Conservation (phyloP, 108 stramenopile species). For the Nannochloropsis salina region DNA sequence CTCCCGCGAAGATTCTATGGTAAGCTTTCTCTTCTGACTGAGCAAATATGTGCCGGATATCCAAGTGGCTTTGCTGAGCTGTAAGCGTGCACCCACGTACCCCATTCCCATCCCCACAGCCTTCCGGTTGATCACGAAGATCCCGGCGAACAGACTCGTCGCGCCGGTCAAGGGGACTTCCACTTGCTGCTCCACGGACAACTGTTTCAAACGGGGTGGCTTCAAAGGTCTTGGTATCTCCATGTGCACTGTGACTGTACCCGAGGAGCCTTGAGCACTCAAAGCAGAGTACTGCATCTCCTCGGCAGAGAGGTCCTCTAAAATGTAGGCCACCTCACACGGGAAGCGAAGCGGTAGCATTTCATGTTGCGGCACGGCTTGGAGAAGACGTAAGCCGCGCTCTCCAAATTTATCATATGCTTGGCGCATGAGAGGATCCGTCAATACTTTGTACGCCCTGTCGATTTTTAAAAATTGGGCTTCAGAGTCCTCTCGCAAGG, state of each 20-base stretch:
- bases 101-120: not conserved
- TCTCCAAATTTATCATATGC: not conserved
- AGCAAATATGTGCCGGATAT: not conserved
- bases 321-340: not conserved
- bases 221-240: not conserved
- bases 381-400: not conserved
- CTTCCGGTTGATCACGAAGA: conserved; percentile 1
- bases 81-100: conserved; percentile 7
- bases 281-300: not conserved
- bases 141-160: not conserved
- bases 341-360: not conserved
- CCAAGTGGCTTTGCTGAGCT: not conserved
- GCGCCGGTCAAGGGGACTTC: conserved; percentile 8
- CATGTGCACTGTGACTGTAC: not conserved
- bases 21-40: not conserved
- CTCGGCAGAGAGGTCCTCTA: not conserved
- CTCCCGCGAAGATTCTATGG: not conserved
- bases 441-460: conserved; percentile 13
- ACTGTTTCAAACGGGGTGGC: not conserved
- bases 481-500: not conserved
- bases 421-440: not conserved
- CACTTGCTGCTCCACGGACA: not conserved
- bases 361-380: not conserved
- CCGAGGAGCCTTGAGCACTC: not conserved
- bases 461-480: conserved; percentile 10